phyloP scores from a whole-genome alignment of 2,329 filamentous ascomycete genomes.

The Penicillium griseofulvum region DNA sequence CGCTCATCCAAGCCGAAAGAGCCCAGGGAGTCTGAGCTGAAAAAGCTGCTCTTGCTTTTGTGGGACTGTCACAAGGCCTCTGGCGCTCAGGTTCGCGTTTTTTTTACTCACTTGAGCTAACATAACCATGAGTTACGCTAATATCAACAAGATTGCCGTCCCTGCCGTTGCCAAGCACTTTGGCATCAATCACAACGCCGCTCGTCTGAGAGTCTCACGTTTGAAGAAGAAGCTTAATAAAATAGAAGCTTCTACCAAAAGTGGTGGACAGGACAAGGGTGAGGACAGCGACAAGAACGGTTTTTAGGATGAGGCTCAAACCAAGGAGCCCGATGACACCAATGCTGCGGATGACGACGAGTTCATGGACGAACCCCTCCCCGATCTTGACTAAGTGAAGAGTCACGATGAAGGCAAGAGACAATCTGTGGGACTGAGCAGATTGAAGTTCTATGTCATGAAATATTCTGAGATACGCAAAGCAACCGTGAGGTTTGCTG shows the following conservation, averaged over 20 bases:
- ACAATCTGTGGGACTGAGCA: no score
- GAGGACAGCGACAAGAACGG: not conserved
- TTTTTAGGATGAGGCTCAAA: no score
- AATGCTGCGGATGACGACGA: not conserved
- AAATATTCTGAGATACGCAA: not conserved
- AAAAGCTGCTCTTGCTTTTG: slow-evolving; percentile 1
- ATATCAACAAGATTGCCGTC: not conserved
- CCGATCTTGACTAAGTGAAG: not conserved
- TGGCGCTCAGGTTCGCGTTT: not conserved
- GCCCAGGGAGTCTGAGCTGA: not conserved
- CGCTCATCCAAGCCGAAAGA: not conserved
- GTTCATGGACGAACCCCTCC: not conserved
- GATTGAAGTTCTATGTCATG: no score
- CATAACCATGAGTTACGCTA: not conserved
- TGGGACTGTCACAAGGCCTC: not conserved
- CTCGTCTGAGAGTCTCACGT: not conserved
- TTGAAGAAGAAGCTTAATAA: not conserved
- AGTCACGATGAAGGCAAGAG: no score
- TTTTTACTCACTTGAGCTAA: accelerated
- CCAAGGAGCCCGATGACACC: not conserved
- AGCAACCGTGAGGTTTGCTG: no score
- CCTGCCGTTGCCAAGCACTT: not conserved
- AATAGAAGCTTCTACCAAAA: not conserved
- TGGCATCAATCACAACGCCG: not conserved
- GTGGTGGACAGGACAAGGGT: not conserved